A percentile compares a stretch with the other conserved stretches of the same genome.
These are phyloP conservation scores for Fusarium sublunatum DNA, from an alignment of 2,329 filamentous ascomycete species.

Conservation along the genomic window DNA sequence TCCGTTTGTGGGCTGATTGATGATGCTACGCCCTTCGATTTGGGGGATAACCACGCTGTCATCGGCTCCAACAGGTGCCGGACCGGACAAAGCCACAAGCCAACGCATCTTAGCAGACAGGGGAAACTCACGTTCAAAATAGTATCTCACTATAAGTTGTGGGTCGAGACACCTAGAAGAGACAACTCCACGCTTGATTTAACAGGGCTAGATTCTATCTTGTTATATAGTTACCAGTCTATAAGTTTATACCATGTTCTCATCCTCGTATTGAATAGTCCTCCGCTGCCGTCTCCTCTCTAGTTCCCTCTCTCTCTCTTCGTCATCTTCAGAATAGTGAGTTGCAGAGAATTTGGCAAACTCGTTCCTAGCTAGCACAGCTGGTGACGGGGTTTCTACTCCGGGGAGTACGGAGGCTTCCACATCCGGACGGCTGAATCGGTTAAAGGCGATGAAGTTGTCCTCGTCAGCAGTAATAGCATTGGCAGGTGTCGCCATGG, in stretches of 20 bases:
- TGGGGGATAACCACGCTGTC: too few relatives aligned
- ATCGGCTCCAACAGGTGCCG: too few relatives aligned
- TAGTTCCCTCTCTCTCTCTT: constrained; percentile 10
- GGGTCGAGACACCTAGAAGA: too few relatives aligned
- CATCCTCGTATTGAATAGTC: constrained; percentile 14
- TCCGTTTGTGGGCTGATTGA: too few relatives aligned
- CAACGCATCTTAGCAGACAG: too few relatives aligned
- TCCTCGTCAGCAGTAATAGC: constrained; percentile 52
- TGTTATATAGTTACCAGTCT: not conserved
- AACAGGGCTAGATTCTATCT: not conserved
- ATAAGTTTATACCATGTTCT: constrained; percentile 9
- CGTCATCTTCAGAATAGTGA: constrained; percentile 9
- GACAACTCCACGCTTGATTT: too few relatives aligned
- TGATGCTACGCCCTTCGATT: too few relatives aligned
- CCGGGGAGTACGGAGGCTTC: constrained; percentile 6
- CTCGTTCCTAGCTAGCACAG: constrained; percentile 11
- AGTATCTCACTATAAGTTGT: too few relatives aligned
- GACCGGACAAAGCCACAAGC: too few relatives aligned
- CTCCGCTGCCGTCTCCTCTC: constrained; percentile 12
- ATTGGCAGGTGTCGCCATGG: constrained; percentile 51
- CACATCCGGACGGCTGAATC: constrained; percentile 56
- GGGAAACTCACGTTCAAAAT: too few relatives aligned
- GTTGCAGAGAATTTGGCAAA: constrained; percentile 30
- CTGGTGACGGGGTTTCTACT: constrained; percentile 6
- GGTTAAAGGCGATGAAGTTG: constrained; percentile 60